Base-by-base conservation (phyloP, 345 rosid species). In the Streptanthus diversifolius region DNA sequence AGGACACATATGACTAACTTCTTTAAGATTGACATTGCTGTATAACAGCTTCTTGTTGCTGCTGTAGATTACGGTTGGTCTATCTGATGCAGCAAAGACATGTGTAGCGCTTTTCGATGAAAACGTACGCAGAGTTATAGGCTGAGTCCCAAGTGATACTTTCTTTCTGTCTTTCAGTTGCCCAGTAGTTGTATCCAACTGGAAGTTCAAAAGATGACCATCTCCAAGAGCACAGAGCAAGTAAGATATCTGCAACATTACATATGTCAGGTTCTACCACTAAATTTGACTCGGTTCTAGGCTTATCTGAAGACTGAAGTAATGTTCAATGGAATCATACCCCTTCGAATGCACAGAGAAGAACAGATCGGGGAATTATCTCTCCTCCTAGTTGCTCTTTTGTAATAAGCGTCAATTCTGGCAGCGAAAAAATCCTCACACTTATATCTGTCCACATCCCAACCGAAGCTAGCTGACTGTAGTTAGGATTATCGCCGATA, bases 391-490 rank as follows among this genome's bases (percentile, higher is more conserved):
- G 71, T 79, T 86, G 86, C 85, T 91, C 97, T 80, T 90, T 92
- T 58, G 96, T 88, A 36, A 95, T 83, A 56, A 88, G 90, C 82
- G 86, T 90, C 79, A 95, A 76, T 63, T 88, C 92, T 3, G 98
- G 98, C 54, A 92, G 90, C 22, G 97, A 88, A 76, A 92, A 90
- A 47, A 92, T 83, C 68, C 88, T 86, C 75, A 95, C 96, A 78
- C 98, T 90, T 76, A 90, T 90, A 78, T 91, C 96, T 24, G 97
- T 95, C 99, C 99, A 91, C 99, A 91, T 95, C 73, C 99, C 99
- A 73, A 91, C 99, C 4, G 89, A 87, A 78, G 97, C 99, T 73
- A 91, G 83, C 73, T 91, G 95, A 72, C 99, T 95, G 77, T 68
- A 82, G 77, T 80, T 89, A 41, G 88, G 82, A 70, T 85, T 87